Base-by-base conservation (phyloP, 495 filamentous ascomycete genomes). In the Lophiotrema nucula region DNA sequence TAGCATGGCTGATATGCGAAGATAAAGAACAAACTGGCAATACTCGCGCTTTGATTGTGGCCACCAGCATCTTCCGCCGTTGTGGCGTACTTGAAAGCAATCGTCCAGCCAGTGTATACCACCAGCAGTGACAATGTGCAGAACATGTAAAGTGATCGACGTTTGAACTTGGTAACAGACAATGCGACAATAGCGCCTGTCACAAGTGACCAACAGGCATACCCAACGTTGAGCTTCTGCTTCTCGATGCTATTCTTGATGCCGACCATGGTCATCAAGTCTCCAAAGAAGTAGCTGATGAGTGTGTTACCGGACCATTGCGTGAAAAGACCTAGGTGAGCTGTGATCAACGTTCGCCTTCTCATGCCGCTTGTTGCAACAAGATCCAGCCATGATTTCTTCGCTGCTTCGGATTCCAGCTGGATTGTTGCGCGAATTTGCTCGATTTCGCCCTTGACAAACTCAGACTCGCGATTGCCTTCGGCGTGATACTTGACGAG, bases 221-320 rank as follows among this genome's bases (percentile, higher is more conserved):
- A 80, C 10, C 79, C 80, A 39, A 85, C 72, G 67, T 86, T 86
- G 71, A 82, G 72, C 46, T 77, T 73, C 42, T 73, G 76, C 54
- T 82, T 79, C 55, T 73, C 72, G n/a, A 73, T 66, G 12, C 76
- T 69, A 50, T 83, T 74, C 21, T 66, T 83, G 60, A 80, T 67
- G 69, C 70, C 76, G 53, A 75, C 78, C 71, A 69, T 74, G 37
- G 70, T 67, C 38, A 83, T 76, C 66, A 70, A 74, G 70, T 69
- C 78, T 72, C 31, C 56, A 8, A 82, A 71, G 57, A 81, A 83
- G 70, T 83, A 81, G 56, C 76, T 82, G 44, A 85, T 83, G 39
- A 85, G 70, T 11, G 79, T 82, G 65, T 87, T 86, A 21, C 84
- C 83, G 33, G 80, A 83, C 74, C 82, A 84, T 63, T 87, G 83